Conservation (phyloP, 352 stramenopile species). For the Thalassiosira hispida region DNA sequence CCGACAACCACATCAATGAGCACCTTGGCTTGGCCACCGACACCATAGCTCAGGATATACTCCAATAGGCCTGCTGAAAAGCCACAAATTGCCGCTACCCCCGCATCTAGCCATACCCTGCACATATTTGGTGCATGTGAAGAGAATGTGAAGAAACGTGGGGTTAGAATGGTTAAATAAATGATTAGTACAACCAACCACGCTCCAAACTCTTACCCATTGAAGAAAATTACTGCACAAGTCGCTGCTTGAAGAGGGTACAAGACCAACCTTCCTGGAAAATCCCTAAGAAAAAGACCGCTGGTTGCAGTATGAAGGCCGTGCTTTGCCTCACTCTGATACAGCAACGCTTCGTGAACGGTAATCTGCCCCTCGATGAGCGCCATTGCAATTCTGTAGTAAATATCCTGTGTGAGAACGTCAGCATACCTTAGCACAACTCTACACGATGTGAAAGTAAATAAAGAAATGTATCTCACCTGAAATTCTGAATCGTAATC, state of each 20-base stretch:
- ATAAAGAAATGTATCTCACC: no score
- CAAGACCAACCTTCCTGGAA: conserved; percentile 52
- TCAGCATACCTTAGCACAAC: no score
- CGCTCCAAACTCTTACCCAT: no score
- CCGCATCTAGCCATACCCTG: conserved; percentile 47
- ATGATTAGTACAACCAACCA: no score
- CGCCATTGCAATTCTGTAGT: conserved; percentile 53
- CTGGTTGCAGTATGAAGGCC: conserved; percentile 47
- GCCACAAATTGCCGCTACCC: conserved; percentile 43
- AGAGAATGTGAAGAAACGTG: no score
- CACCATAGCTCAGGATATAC: conserved; percentile 17
- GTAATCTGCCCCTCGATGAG: conserved; percentile 54
- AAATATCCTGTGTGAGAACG: conserved; percentile 43
- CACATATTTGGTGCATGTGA: no score
- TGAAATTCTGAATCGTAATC: conserved; percentile 68
- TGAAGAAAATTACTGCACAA: conserved; percentile 65
- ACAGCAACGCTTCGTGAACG: conserved; percentile 55
- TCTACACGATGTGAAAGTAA: no score
- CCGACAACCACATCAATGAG: conserved; percentile 53
- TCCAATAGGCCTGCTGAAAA: conserved; percentile 52
- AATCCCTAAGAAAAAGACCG: conserved; percentile 54
- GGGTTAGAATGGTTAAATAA: no score
- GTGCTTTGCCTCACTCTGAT: conserved; percentile 51
- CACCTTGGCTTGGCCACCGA: conserved; percentile 33
- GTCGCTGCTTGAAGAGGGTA: conserved; percentile 59